Evolutionary conservation across 2,329 filamentous ascomycete species (phyloP), one percentile per base, ranked within the genome.

Genomic region (Colletotrichum destructivum): DNA sequence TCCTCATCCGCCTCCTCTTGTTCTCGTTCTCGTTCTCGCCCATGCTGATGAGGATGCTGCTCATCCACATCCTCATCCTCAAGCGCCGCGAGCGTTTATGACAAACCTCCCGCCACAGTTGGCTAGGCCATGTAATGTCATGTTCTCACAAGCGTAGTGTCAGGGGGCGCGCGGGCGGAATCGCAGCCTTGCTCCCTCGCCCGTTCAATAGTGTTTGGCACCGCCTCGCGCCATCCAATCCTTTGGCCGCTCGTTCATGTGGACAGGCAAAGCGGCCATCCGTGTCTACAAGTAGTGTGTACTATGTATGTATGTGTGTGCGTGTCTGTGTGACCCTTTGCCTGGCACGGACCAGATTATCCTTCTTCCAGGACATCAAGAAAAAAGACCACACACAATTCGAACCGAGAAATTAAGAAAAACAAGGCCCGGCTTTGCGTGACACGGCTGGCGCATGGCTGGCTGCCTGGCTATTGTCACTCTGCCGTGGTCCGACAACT

Each of bases 381-480:
- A 26, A 26, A 26, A 26, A 26, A 26, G 3, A 26, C 23, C 23
- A 23, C 26, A 26, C 26, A 4, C 26, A 26, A 26, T 4, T 26
- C 26, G 26, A 26, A 26, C 26, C 26, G 26, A 26, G 26, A 26
- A 4, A 26, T 26, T 26, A 26, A 26, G n/a, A 18, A 12, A 21
- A 61, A 23, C 57, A 49, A 21, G 57, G n/a, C 15, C 38, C 3
- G 15, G 16, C 49, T 12, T 38, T 12, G 40, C 26, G 52, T 54
- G 59, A 40, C 54, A 71, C 69, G 38, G 57, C 42, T 57, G n/a
- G 44, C 49, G 69, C 69, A 68, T 62, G 59, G 69, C 59, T 71
- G 57, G 3, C 26, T 26, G 26, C n/a, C n/a, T n/a, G n/a, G 26
- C 26, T 26, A 26, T 68, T 68, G 57, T 63, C 64, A 71, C 69